Percentiles rank a stretch among this genome's conserved stretches.
Evolutionary conservation across 2,329 filamentous ascomycete species (phyloP).

Genomic region (Furcasterigmium sp.): DNA sequence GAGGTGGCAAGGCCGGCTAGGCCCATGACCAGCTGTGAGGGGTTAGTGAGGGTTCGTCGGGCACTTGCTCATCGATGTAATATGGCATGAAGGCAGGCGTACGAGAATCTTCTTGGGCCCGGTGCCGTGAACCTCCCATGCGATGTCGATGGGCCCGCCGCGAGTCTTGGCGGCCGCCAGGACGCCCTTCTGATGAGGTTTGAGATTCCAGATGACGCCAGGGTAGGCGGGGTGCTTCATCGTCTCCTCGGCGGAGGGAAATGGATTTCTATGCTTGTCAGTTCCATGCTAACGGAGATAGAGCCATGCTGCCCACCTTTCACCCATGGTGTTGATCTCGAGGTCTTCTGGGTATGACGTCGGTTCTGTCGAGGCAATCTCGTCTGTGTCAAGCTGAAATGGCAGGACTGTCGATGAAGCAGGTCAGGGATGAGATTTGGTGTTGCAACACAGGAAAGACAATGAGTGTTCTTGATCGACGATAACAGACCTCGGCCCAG

Average conservation of each 20-base stretch:
- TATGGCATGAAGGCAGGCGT: constrained; percentile 28
- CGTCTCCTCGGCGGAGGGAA: constrained; percentile 51
- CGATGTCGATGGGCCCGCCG: constrained; percentile 70
- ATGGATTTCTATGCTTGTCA: constrained; percentile 6
- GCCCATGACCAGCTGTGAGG: constrained; percentile 69
- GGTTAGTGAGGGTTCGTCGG: constrained; percentile 3
- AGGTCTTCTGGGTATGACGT: too few species aligned
- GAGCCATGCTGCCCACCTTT: too few species aligned
- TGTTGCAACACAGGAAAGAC: too few species aligned
- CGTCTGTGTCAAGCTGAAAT: too few species aligned
- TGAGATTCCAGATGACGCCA: constrained; percentile 63
- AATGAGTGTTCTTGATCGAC: too few species aligned
- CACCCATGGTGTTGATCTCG: too few species aligned
- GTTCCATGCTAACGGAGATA: neutral
- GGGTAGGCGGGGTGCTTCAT: constrained; percentile 61
- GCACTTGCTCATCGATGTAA: too few species aligned
- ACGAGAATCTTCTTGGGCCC: constrained; percentile 71
- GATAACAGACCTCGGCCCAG: too few species aligned
- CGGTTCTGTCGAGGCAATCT: too few species aligned
- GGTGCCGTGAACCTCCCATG: constrained; percentile 75
- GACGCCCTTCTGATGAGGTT: constrained; percentile 57
- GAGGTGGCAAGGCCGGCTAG: constrained; percentile 62
- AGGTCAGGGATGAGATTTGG: too few species aligned
- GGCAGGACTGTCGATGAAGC: too few species aligned
- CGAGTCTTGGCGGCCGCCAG: constrained; percentile 61